These are phyloP conservation scores for Tardiomyces blankii DNA, from an alignment of 1,139 yeast genomes.

Conservation along the genomic window DNA sequence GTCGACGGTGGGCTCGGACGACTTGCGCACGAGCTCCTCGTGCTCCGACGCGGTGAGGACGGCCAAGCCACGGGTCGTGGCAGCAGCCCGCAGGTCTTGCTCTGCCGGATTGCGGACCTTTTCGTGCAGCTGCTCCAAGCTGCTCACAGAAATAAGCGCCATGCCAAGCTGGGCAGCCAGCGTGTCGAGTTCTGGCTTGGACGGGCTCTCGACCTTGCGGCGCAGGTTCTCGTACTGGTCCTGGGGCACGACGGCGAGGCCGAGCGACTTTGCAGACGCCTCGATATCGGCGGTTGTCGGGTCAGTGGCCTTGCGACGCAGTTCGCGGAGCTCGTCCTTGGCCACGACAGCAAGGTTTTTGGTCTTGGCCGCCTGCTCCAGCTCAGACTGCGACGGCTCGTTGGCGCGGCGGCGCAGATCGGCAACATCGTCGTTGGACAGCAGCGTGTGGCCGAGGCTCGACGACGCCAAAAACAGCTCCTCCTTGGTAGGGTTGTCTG, in stretches of 20 bases:
- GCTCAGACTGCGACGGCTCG: conserved; percentile 4
- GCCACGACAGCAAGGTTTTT: conserved; percentile 7
- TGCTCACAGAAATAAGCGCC: neutral
- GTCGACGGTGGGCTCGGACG: conserved; percentile 17
- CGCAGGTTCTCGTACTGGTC: neutral
- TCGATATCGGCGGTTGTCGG: neutral
- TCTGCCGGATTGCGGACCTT: conserved; percentile 2
- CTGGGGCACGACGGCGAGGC: neutral
- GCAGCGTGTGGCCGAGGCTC: neutral
- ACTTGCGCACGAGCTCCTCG: conserved; percentile 16
- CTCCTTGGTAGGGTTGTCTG: neutral
- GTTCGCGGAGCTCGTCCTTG: conserved; percentile 17
- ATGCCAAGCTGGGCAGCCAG: neutral
- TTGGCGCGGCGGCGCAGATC: conserved; percentile 1
- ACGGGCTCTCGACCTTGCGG: conserved; percentile 1
- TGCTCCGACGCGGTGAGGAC: conserved; percentile 16
- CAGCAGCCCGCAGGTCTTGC: conserved; percentile 7
- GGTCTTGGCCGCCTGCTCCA: neutral
- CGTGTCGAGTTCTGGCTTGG: conserved; percentile 1
- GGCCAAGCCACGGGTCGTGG: conserved; percentile 4
- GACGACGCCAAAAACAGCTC: neutral
- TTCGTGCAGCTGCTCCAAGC: neutral
- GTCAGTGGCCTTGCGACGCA: neutral
- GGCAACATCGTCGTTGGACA: neutral
- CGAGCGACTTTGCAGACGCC: conserved; percentile 1